phyloP scores from a whole-genome alignment of 495 filamentous ascomycete genomes.

The Aspergillus olivimuriae region DNA sequence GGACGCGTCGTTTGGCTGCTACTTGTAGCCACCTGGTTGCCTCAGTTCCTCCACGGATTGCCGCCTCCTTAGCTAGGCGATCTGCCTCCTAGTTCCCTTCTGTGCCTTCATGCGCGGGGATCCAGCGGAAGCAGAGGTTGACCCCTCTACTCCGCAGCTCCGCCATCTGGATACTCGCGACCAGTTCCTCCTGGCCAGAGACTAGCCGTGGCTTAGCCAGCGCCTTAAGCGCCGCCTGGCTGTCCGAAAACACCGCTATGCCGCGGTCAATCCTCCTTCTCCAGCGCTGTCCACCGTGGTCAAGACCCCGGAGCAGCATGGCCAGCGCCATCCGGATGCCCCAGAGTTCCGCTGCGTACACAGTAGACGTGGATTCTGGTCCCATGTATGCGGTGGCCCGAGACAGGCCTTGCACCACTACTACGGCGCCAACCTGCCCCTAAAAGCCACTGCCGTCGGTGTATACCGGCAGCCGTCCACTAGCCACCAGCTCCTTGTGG shows the following conservation, averaged over 20 bases:
- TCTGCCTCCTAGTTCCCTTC: conserved; percentile 23
- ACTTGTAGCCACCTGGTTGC: conserved; percentile 3
- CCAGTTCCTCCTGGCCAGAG: background rate
- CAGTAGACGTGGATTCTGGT: background rate
- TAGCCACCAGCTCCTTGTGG: conserved; percentile 3
- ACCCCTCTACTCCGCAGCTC: conserved; percentile 2
- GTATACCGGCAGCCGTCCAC: conserved; percentile 2
- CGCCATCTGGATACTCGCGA: conserved; percentile 4
- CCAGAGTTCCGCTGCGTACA: background rate
- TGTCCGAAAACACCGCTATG: background rate
- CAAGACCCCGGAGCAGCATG: background rate
- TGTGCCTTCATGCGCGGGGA: conserved; percentile 21
- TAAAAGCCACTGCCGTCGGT: conserved; percentile 13
- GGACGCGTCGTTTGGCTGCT: conserved; percentile 4
- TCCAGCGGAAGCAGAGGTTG: conserved; percentile 10
- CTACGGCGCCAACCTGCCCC: conserved; percentile 5
- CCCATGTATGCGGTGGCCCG: conserved; percentile 3
- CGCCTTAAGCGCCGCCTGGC: conserved; percentile 1
- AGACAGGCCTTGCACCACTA: background rate
- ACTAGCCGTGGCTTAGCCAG: background rate
- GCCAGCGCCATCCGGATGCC: background rate
- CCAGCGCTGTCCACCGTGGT: background rate
- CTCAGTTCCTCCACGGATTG: too few relatives aligned
- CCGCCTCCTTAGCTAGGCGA: conserved; percentile 1
- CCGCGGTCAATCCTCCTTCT: background rate